Percentiles rank a stretch among this genome's conserved stretches.
phyloP scores from a whole-genome alignment of 2,329 filamentous ascomycete genomes.

The Epichloe hybrida region DNA sequence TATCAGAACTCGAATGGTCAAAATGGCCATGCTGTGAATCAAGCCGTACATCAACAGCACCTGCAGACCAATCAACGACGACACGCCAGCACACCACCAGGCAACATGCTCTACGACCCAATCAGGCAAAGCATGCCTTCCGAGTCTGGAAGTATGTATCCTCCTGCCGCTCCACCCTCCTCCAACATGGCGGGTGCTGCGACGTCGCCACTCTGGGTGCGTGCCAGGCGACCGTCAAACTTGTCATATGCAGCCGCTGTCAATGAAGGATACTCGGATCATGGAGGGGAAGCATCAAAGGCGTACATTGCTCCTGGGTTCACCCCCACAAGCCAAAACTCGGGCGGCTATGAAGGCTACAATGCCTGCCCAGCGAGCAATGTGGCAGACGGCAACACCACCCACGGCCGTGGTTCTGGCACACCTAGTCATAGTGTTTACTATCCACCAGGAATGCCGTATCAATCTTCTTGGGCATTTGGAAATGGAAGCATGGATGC shows the following conservation, averaged over 20 bases:
- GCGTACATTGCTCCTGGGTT: constrained; percentile 22
- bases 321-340: constrained; percentile 27
- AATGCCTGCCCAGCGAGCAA: constrained; percentile 28
- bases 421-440: constrained; percentile 10
- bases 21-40: constrained; percentile 1
- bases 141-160: constrained; percentile 33
- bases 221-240: constrained; percentile 14
- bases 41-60: constrained; percentile 4
- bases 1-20: constrained; percentile 41
- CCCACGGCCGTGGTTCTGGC: neutral
- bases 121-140: constrained; percentile 39
- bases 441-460: constrained; percentile 16
- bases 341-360: constrained; percentile 29
- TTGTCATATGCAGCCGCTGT: constrained; percentile 13
- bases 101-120: constrained; percentile 47
- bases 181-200: constrained; percentile 33
- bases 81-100: constrained; percentile 35
- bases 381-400: constrained; percentile 19
- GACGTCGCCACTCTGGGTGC: constrained; percentile 24
- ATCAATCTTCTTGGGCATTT: constrained; percentile 18
- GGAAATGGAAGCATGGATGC: constrained; percentile 26
- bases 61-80: constrained; percentile 5
- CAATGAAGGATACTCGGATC: constrained; percentile 15
- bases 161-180: constrained; percentile 32
- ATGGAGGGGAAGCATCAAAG: constrained; percentile 20